Base-by-base conservation (phyloP, 441 rosid species). In the Jatropha multifida region DNA sequence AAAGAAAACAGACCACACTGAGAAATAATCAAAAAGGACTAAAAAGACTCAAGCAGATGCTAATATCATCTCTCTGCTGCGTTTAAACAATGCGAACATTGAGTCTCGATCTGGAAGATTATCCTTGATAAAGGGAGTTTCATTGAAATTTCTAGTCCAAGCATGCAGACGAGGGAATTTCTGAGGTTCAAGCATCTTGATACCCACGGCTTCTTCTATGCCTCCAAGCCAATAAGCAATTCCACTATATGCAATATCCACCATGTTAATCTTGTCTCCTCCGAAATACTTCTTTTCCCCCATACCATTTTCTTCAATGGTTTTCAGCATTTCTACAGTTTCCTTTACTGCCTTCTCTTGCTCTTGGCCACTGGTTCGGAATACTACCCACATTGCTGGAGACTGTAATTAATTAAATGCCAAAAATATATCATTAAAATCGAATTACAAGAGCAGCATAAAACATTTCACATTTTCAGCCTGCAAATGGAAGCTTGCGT, bases 211-310 rank as follows among this genome's bases (percentile, higher is more conserved):
- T 48, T 32, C 32, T 32, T 32, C 6, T 14, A 52, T 52, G 18
- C 4, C 12, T 52, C 73, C 13, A 76, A 5, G 80, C 76, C 32
- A 80, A 13, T 10, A 49, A 37, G 77, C 72, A 65, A 82, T 37
- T 17, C 1, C 61, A 8, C 79, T 79, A 48, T 40, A 80, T 6
- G 82, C 77, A 12, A 84, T 69, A 68, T 84, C 86, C 18, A 79
- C 70, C 2, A 70, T 54, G 3, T 70, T 70, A 51, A 84, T 49
- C 4, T 32, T 59, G 4, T 80, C 81, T 18, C 83, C 85, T 7
- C 81, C 77, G 41, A 80, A 75, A 71, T 64, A 83, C 23, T 75
- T 75, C 9, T 77, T 79, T 4, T 64, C 74, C 20, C 67, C 69
- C 0, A 55, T 46, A 8, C 75, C 73, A 9, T 74, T 64, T 27